A percentile compares a stretch with the other conserved stretches of the same genome.
These are phyloP conservation scores for Gossypium davidsonii DNA, from an alignment of 441 rosid species.

Conservation along the genomic window DNA sequence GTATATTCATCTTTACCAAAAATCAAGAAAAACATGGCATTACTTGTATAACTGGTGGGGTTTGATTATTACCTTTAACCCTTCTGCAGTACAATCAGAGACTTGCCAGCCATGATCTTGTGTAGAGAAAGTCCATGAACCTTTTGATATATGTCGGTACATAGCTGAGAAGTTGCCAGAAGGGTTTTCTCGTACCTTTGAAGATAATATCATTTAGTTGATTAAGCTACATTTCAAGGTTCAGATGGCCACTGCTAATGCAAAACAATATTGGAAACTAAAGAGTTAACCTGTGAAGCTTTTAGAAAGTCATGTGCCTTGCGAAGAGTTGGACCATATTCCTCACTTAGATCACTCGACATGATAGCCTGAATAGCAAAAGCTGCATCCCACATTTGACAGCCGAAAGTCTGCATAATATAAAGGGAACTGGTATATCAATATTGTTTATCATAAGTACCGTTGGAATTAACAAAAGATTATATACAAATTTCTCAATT, in stretches of 20 bases:
- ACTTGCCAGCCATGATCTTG: slow-evolving; percentile 71
- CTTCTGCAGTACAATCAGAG: slow-evolving; percentile 64
- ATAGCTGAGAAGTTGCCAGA: slow-evolving; percentile 43
- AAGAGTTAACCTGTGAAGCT: slow-evolving; percentile 43
- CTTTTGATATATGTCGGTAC: slow-evolving; percentile 54
- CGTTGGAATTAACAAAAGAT: background rate
- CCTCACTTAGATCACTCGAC: slow-evolving; percentile 30
- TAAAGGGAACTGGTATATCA: background rate
- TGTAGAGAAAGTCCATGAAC: slow-evolving; percentile 50
- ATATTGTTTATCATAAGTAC: no score
- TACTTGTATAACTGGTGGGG: background rate
- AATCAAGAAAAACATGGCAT: background rate
- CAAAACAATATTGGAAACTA: background rate
- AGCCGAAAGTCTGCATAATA: slow-evolving; percentile 39
- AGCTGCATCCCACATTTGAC: slow-evolving; percentile 58
- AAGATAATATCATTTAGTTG: background rate
- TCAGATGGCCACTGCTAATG: background rate
- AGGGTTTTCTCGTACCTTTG: slow-evolving; percentile 51
- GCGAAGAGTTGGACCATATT: slow-evolving; percentile 32
- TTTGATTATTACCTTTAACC: slow-evolving; percentile 31
- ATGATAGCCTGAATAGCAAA: slow-evolving; percentile 50
- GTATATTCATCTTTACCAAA: background rate
- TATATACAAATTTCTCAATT: background rate
- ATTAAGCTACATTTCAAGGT: slow-evolving; percentile 5
- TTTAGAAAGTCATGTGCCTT: slow-evolving; percentile 48